These are phyloP conservation scores for Zygosaccharomyces siamensis DNA, from an alignment of 805 yeast genomes.

Conservation along the genomic window DNA sequence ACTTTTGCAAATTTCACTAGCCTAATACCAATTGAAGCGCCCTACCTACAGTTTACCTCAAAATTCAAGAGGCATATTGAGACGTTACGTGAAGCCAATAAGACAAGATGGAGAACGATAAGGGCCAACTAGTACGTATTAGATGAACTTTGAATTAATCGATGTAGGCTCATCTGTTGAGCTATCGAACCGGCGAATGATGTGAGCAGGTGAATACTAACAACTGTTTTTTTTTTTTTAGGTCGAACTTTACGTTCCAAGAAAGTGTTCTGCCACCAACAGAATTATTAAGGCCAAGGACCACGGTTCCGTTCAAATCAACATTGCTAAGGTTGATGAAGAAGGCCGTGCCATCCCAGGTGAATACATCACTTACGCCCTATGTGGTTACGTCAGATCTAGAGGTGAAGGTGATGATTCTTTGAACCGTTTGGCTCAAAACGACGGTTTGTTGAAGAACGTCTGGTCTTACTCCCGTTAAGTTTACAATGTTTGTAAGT, in stretches of 20 bases:
- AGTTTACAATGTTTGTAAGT: slow-evolving; percentile 19
- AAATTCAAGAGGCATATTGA: slow-evolving; percentile 1
- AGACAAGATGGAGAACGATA: slow-evolving; percentile 98
- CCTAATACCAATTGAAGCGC: slow-evolving; percentile 2
- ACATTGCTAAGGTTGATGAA: slow-evolving; percentile 97
- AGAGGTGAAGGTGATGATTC: slow-evolving; percentile 99
- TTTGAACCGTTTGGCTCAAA: slow-evolving; percentile 98
- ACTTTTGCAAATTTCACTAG: slow-evolving; percentile 6
- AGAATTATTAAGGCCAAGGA: slow-evolving; percentile 99
- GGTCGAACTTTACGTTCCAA: slow-evolving; percentile 99
- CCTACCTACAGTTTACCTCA: not conserved
- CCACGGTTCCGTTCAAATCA: slow-evolving; percentile 98
- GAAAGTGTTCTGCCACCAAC: slow-evolving; percentile 99
- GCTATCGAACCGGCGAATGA: too few species aligned
- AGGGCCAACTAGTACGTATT: slow-evolving; percentile 94
- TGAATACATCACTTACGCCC: slow-evolving; percentile 89
- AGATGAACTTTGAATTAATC: not conserved
- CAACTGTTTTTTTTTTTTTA: slow-evolving; percentile 27
- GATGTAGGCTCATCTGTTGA: too few species aligned
- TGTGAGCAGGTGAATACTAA: slow-evolving; percentile 17
- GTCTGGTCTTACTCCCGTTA: slow-evolving; percentile 94
- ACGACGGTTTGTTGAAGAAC: slow-evolving; percentile 95
- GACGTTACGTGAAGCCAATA: slow-evolving; percentile 16
- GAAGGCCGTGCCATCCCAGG: slow-evolving; percentile 93
- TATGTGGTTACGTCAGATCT: slow-evolving; percentile 94